Base-by-base conservation (phyloP, 2,329 filamentous ascomycete species). In the Alternaria sp. region DNA sequence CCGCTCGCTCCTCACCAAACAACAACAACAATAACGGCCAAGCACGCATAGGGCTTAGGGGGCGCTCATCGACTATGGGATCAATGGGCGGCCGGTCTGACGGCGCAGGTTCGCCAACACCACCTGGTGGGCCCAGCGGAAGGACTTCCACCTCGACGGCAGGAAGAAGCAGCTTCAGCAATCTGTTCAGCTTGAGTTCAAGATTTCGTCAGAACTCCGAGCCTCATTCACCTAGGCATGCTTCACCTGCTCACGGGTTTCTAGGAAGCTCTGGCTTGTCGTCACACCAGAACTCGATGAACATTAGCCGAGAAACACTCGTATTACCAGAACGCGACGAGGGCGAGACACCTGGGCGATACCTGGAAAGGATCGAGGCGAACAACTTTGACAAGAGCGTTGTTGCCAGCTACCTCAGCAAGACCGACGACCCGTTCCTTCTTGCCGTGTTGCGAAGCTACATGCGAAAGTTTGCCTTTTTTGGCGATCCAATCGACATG, bases 401-500 rank as follows among this genome's bases (percentile, higher is more conserved):
- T 52, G 93, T 99, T 67, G 93, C 93, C 13, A 91, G 90, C 45
- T 87, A 92, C 14, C 80, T 99, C 26, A 94, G 92, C 17, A 96
- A 96, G 72, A 91, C 88, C n/a, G 86, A 86, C 2, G 94, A 99
- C 69, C 80, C 88, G 0, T 99, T 98, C 75, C 91, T 89, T 45
- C 86, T 88, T 58, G 88, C 91, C 1, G 93, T 96, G 3, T 79
- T 99, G 55, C 87, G 94, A 60, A 97, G 94, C 73, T 98, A 97
- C 73, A 98, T 98, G 90, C 88, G 94, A 52, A 90, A 90, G 21
- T 98, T 98, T 77, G 88, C 89, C 51, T 98, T 98, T 79, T 98
- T 97, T 71, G 93, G 92, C 28, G 94, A 98, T 69, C 95, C 95
- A 0, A 94, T 99, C 82, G 95, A 99, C 75, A 98, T 99, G 93